Conservation (phyloP, 345 rosid species). For the Streptanthus diversifolius region DNA sequence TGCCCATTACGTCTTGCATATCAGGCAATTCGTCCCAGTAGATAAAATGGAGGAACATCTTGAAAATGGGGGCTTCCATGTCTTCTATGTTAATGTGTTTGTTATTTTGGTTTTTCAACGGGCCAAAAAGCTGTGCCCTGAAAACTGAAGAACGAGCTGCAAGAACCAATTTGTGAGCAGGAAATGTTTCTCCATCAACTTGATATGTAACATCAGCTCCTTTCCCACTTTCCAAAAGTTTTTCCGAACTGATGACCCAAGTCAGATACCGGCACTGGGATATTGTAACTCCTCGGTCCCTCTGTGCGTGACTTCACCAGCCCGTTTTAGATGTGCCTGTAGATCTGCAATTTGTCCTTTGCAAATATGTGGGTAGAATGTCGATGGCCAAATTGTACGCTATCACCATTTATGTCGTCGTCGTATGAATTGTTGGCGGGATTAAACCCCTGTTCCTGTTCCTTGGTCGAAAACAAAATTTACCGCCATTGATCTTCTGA, state of each 20-base stretch:
- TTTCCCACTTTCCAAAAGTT: slow-evolving; percentile 55
- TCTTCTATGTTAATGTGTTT: slow-evolving; percentile 53
- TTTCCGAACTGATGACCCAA: slow-evolving; percentile 55
- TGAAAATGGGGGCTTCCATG: slow-evolving; percentile 58
- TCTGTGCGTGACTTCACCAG: slow-evolving; percentile 69
- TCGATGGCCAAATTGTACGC: too few relatives aligned
- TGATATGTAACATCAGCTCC: slow-evolving; percentile 52
- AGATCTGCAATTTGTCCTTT: too few relatives aligned
- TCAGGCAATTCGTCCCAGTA: slow-evolving; percentile 79
- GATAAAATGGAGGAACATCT: slow-evolving; percentile 74
- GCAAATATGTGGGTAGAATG: too few relatives aligned
- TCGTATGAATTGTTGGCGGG: too few relatives aligned
- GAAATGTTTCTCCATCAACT: slow-evolving; percentile 64
- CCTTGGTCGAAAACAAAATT: too few relatives aligned
- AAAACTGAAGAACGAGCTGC: slow-evolving; percentile 80
- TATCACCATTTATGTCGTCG: too few relatives aligned
- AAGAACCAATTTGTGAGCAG: slow-evolving; percentile 67
- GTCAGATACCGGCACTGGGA: slow-evolving; percentile 55
- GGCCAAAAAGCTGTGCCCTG: slow-evolving; percentile 82
- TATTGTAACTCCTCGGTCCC: slow-evolving; percentile 61
- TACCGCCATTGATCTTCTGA: too few relatives aligned
- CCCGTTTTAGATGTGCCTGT: too few relatives aligned
- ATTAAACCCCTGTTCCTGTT: too few relatives aligned
- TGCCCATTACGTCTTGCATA: slow-evolving; percentile 62
- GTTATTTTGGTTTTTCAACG: slow-evolving; percentile 52